A percentile compares a stretch with the other conserved stretches of the same genome.
Evolutionary conservation across 805 yeast species (phyloP).

Genomic region (Saturnispora diversa): DNA sequence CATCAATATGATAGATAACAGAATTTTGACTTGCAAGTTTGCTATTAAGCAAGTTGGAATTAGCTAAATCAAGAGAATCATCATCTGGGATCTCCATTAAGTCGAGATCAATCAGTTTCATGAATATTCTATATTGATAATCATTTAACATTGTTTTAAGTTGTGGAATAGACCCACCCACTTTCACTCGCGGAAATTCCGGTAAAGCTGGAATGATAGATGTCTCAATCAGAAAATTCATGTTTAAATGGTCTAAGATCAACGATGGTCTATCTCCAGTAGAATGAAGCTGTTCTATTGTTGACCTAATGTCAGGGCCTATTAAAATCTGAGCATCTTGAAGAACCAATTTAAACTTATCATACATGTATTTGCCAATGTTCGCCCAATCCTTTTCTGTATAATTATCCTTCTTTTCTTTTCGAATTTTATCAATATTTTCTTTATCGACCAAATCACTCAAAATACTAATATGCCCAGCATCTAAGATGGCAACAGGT

Average conservation of each 20-base stretch:
- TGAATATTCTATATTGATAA: slow-evolving; percentile 79
- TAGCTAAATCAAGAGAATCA: not conserved
- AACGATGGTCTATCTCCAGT: slow-evolving; percentile 41
- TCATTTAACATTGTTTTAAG: slow-evolving; percentile 72
- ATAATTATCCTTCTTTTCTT: slow-evolving; percentile 47
- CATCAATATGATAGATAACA: no score
- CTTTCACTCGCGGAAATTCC: slow-evolving; percentile 60
- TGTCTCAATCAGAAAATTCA: slow-evolving; percentile 67
- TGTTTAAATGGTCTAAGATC: slow-evolving; percentile 66
- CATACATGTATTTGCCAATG: slow-evolving; percentile 78
- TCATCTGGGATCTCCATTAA: slow-evolving; percentile 56
- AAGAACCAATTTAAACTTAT: slow-evolving; percentile 65
- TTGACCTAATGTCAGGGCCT: slow-evolving; percentile 72
- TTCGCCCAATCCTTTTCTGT: slow-evolving; percentile 65
- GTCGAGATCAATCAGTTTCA: slow-evolving; percentile 64
- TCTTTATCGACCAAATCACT: slow-evolving; percentile 74
- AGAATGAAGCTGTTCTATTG: slow-evolving; percentile 63
- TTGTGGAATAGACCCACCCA: slow-evolving; percentile 71
- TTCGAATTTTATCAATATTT: slow-evolving; percentile 59
- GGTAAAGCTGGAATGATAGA: slow-evolving; percentile 80
- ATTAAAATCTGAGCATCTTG: slow-evolving; percentile 84
- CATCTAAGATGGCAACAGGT: slow-evolving; percentile 87
- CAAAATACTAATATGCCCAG: slow-evolving; percentile 82
- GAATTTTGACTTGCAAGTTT: not conserved
- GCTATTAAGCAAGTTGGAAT: not conserved